Conservation (phyloP, 192 early-diverging fungal genomes). For the Rhizophagus prolifer region DNA sequence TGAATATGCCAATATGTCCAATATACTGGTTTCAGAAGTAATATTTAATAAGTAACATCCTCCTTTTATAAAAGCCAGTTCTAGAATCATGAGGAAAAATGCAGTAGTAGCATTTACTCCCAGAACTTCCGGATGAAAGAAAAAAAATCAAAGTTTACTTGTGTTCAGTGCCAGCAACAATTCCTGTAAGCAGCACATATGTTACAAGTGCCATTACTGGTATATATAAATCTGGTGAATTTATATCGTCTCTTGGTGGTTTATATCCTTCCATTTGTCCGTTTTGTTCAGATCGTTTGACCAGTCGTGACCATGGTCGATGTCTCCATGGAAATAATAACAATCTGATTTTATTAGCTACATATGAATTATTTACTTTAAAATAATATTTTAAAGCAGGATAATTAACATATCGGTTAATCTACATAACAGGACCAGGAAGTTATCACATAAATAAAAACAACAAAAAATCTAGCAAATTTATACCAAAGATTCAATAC, state of each 20-base stretch:
- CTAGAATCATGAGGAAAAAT: constrained; percentile 72
- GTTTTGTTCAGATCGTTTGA: constrained; percentile 70
- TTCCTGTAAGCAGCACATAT: constrained; percentile 78
- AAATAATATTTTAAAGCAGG: constrained; percentile 90
- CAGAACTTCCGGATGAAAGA: constrained; percentile 78
- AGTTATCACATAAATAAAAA: neutral
- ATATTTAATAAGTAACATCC: constrained; percentile 89
- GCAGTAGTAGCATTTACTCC: constrained; percentile 85
- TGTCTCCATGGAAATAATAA: constrained; percentile 92
- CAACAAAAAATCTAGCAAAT: neutral
- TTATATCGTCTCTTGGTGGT: constrained; percentile 87
- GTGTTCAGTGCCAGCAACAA: constrained; percentile 60
- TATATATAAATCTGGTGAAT: constrained; percentile 96
- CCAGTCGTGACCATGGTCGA: constrained; percentile 75
- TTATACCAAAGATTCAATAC: neutral
- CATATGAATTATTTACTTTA: constrained; percentile 93
- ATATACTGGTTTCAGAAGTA: constrained; percentile 72
- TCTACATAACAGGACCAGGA: constrained; percentile 41
- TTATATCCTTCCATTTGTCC: constrained; percentile 77
- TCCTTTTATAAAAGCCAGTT: constrained; percentile 81
- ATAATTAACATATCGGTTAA: constrained; percentile 82
- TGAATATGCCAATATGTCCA: constrained; percentile 86
- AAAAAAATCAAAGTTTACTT: neutral
- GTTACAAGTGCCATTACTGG: constrained; percentile 93
- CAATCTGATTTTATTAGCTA: constrained; percentile 81